Evolutionary conservation across 2,329 filamentous ascomycete species (phyloP).

Genomic region (Fusarium sp.): DNA sequence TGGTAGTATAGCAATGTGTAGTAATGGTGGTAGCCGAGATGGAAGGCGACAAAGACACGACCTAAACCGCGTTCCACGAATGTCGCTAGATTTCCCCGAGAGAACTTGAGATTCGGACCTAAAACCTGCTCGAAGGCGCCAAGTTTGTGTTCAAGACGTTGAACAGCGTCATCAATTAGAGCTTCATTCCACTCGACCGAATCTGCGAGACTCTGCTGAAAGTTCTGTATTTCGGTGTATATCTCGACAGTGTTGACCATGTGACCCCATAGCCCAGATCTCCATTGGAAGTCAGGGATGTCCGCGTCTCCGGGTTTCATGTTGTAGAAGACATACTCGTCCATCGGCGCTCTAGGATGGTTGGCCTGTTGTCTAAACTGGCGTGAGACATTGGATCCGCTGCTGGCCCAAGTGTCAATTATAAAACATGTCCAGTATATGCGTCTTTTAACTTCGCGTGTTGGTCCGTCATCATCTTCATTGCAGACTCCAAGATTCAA

Average conservation of each 20-base stretch:
- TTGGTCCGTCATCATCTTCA: slow-evolving; percentile 41
- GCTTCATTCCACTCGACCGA: slow-evolving; percentile 48
- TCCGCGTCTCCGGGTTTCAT: slow-evolving; percentile 44
- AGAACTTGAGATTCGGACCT: slow-evolving; percentile 36
- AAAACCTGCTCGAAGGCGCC: slow-evolving; percentile 43
- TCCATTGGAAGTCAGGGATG: slow-evolving; percentile 33
- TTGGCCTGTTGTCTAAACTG: slow-evolving; percentile 43
- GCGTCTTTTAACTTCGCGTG: slow-evolving; percentile 48
- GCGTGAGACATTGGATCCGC: slow-evolving; percentile 45
- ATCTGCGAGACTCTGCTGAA: slow-evolving; percentile 48
- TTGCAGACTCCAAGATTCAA: slow-evolving; percentile 42
- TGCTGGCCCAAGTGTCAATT: slow-evolving; percentile 52
- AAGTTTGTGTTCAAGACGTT: slow-evolving; percentile 37
- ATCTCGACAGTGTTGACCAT: slow-evolving; percentile 51
- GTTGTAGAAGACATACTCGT: slow-evolving; percentile 43
- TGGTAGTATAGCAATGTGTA: slow-evolving; percentile 51
- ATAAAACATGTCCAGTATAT: slow-evolving; percentile 53
- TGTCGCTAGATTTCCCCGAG: slow-evolving; percentile 43
- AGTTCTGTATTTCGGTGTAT: slow-evolving; percentile 50
- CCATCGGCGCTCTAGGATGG: slow-evolving; percentile 45
- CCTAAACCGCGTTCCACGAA: slow-evolving; percentile 47
- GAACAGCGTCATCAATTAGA: slow-evolving; percentile 40
- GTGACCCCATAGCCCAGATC: slow-evolving; percentile 50
- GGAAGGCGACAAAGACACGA: slow-evolving; percentile 51
- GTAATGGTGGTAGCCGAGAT: slow-evolving; percentile 53